Evolutionary conservation across 2,329 filamentous ascomycete species (phyloP).

Genomic region (Colletotrichum tanaceti): DNA sequence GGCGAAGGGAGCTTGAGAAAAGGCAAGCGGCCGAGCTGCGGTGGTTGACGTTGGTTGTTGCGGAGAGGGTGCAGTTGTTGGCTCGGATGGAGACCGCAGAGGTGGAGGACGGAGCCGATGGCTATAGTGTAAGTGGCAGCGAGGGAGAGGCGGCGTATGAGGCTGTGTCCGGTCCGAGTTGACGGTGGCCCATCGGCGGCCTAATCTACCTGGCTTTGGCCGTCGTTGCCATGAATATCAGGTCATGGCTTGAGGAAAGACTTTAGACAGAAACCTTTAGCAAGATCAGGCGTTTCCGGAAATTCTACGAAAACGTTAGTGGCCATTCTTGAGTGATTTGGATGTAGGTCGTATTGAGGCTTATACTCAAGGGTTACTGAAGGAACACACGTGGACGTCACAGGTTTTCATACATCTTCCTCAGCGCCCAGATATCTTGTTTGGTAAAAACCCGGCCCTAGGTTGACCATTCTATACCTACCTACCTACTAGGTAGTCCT

Average conservation of each 20-base stretch:
- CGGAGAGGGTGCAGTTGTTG: constrained; percentile 58
- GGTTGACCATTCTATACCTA: too few relatives aligned
- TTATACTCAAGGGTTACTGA: too few relatives aligned
- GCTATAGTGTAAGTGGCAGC: not conserved
- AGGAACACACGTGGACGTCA: too few relatives aligned
- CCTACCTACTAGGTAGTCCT: too few relatives aligned
- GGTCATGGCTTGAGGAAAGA: not conserved
- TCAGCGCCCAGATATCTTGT: too few relatives aligned
- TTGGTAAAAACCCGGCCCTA: too few relatives aligned
- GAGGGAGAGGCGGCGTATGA: constrained; percentile 1
- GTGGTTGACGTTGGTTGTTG: constrained; percentile 60
- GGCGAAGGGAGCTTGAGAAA: constrained; percentile 48
- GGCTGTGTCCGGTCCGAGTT: not conserved
- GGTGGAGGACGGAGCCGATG: constrained; percentile 50
- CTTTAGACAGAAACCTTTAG: not conserved
- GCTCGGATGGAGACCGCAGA: constrained; percentile 56
- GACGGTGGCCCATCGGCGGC: constrained; percentile 8
- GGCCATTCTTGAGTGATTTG: too few relatives aligned
- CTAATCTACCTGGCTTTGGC: constrained; percentile 6
- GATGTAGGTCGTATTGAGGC: not conserved
- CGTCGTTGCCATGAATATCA: constrained; percentile 3
- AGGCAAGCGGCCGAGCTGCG: constrained; percentile 57
- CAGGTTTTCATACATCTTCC: too few relatives aligned
- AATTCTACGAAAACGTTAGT: too few relatives aligned
- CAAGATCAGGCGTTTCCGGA: not conserved